Evolutionary conservation across 495 filamentous ascomycete genomes (phyloP).

Genomic region (Parmelia sp.): DNA sequence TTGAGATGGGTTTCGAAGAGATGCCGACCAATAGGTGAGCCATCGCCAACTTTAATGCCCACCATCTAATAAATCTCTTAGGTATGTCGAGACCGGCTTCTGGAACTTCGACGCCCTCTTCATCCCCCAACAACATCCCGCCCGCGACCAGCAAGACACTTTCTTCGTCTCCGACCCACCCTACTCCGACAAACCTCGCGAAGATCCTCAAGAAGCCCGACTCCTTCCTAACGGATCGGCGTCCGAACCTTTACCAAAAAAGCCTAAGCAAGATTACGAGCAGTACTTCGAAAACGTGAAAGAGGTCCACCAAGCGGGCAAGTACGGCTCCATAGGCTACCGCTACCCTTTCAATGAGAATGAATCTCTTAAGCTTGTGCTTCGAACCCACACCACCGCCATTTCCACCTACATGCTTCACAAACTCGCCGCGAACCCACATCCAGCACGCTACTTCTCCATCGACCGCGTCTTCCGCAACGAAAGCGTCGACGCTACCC

Average conservation of each 20-base stretch:
- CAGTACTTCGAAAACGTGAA: conserved; percentile 80
- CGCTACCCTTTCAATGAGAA: conserved; percentile 85
- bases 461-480: conserved; percentile 97
- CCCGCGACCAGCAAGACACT: conserved; percentile 93
- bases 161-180: conserved; percentile 94
- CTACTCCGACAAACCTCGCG: conserved; percentile 65
- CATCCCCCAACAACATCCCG: conserved; percentile 95
- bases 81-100: conserved; percentile 92
- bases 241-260: conserved; percentile 22
- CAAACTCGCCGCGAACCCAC: conserved; percentile 72
- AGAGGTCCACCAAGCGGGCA: conserved; percentile 75
- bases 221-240: conserved; percentile 26
- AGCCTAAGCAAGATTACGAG: conserved; percentile 61
- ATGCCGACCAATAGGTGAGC: conserved; percentile 65
- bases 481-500: conserved; percentile 92
- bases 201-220: conserved; percentile 50
- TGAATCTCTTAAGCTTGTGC: conserved; percentile 82
- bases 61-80: conserved; percentile 39
- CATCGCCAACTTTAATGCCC: not conserved
- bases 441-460: conserved; percentile 87
- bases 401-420: conserved; percentile 82
- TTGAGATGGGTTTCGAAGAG: conserved; percentile 82
- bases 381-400: conserved; percentile 94
- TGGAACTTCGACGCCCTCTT: conserved; percentile 98
- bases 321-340: conserved; percentile 91